Base-by-base conservation (phyloP, 2,329 filamentous ascomycete species). In the Colletotrichum camelliae region DNA sequence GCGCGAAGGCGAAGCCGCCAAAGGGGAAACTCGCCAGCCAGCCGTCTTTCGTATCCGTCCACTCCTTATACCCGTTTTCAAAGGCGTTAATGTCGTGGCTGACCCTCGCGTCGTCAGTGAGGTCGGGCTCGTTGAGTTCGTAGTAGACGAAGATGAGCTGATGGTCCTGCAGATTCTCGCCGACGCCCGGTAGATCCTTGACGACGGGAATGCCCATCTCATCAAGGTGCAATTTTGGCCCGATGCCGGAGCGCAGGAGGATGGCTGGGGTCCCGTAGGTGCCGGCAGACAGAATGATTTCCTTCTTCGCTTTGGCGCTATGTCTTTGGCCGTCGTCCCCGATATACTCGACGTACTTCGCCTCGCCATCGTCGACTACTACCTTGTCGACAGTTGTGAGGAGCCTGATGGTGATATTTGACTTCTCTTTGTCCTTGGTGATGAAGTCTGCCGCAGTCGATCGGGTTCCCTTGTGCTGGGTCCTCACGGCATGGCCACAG, bases 181-280 rank as follows among this genome's bases (percentile, higher is more conserved):
- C 90, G 0, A 91, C 89, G 1, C 89, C 89, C 1, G 86, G 85
- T 1, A 88, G 84, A 48, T 89, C 84, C 7, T 84, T 83, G 3
- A 90, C 74, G 1, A 89, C 78, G 0, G 84, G 79, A 52, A 91
- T 90, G 21, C 84, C 80, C 65, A 87, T 84, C 24, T 83, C 79
- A 12, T 84, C 70, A 3, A 91, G 83, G 21, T 87, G 85, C 1
- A 81, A 80, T 1, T 80, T 81, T 1, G 87, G 85, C 0, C 88
- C 88, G 27, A 91, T 83, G 7, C 89, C 89, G 48, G 86, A 89
- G 0, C 89, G 83, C 80, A 89, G 87, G 4, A 91, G 85, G 9
- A 91, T 83, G 77, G 89, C 86, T 0, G 89, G 89, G 7, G 85
- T 86, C 78, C 89, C 88, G 79, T 89, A 87, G 2, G 85, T 81